A percentile compares a stretch with the other conserved stretches of the same genome.
Evolutionary conservation across 345 rosid genomes (phyloP).

Genomic region (Eutrema yunnanense): DNA sequence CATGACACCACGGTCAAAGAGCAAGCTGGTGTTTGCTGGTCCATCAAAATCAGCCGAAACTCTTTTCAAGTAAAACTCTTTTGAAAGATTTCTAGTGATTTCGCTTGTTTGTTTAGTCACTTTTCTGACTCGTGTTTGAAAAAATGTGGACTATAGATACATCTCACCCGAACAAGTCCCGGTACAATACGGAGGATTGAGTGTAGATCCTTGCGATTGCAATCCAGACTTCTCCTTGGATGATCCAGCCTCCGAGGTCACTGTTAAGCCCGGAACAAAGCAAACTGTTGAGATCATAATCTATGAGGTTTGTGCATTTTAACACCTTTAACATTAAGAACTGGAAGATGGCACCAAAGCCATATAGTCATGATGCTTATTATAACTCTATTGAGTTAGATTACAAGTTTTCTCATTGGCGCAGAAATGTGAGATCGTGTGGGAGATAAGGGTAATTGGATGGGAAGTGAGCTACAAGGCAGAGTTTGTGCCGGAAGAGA

Average conservation of each 20-base stretch:
- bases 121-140: not conserved
- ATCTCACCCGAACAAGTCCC: slow-evolving; percentile 84
- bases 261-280: slow-evolving; percentile 70
- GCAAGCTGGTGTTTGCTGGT: slow-evolving; percentile 66
- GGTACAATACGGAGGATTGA: slow-evolving; percentile 80
- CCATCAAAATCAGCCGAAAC: slow-evolving; percentile 55
- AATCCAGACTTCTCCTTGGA: slow-evolving; percentile 62
- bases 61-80: slow-evolving; percentile 62
- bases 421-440: slow-evolving; percentile 73
- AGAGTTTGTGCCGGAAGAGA: slow-evolving; percentile 70
- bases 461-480: slow-evolving; percentile 89
- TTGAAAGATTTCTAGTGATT: not conserved
- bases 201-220: slow-evolving; percentile 78
- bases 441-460: slow-evolving; percentile 88
- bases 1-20: slow-evolving; percentile 62
- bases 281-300: slow-evolving; percentile 82
- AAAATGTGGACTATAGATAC: slow-evolving; percentile 41
- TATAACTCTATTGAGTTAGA: not conserved
- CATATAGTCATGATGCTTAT: not conserved
- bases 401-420: too few species aligned
- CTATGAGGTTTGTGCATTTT: slow-evolving; percentile 51
- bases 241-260: slow-evolving; percentile 65
- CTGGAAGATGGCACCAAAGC: not conserved
- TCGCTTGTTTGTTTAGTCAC: not conserved
- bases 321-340: not conserved